These are phyloP conservation scores for Didymella keratinophila DNA, from an alignment of 2,329 filamentous ascomycete species.

Conservation along the genomic window DNA sequence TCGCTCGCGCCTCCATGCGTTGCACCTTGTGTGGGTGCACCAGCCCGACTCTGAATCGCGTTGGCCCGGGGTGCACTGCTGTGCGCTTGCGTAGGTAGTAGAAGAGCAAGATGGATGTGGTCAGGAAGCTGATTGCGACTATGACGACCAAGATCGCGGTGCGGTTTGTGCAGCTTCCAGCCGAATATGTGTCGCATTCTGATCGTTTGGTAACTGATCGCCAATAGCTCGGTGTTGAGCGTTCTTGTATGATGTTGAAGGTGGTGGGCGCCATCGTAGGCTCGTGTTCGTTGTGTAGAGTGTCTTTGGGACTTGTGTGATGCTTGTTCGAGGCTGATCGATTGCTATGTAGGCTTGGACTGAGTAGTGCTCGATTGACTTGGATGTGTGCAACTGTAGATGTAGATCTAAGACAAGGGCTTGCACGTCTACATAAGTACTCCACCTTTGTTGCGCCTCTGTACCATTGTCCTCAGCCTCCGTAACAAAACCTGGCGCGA, in stretches of 20 bases:
- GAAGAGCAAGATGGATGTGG: conserved; percentile 7
- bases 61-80: conserved; percentile 1
- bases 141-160: conserved; percentile 10
- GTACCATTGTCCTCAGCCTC: conserved; percentile 1
- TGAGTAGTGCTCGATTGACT: neutral
- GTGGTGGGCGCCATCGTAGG: conserved; percentile 13
- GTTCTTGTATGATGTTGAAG: neutral
- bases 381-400: neutral
- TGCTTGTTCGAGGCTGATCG: neutral
- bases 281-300: neutral
- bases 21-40: conserved; percentile 14
- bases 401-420: neutral
- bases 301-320: too few relatives aligned
- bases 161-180: conserved; percentile 6
- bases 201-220: neutral
- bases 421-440: conserved; percentile 9
- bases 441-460: neutral
- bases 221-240: too few relatives aligned
- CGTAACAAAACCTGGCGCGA: conserved; percentile 5
- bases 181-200: neutral
- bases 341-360: neutral
- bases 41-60: conserved; percentile 1
- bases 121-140: conserved; percentile 9
- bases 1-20: conserved; percentile 8
- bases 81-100: conserved; percentile 16